Evolutionary conservation across 1,139 yeast genomes (phyloP), one percentile per base, ranked within the genome.

Genomic region (Blastobotrys buckinghamii): DNA sequence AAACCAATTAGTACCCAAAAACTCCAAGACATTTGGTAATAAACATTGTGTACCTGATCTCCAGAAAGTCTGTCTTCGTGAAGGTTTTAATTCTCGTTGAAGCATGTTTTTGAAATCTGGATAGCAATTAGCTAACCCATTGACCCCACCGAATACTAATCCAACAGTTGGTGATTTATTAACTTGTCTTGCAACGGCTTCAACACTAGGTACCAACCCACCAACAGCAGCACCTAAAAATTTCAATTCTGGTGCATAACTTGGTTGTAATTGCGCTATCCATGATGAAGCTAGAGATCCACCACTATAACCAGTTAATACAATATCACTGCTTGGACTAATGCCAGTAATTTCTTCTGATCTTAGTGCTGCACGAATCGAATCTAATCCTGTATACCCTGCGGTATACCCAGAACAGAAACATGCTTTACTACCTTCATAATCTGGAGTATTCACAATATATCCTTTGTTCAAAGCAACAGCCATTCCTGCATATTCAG

Each of bases 241-340:
- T 17, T 38, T 26, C 20, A 50, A 35, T 13, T 64, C 67, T 2
- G 68, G 67, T 10, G 66, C 65, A 42, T 64, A 65, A 15, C 50
- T 24, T 3, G 48, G 48, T 39, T 58, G 61, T 24, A 62, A 49
- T 50, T 61, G 62, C 6, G 62, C 59, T 7, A 67, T 67, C 64
- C 64, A 60, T 27, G 61, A 67, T 9, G 64, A 39, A 4, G 67
- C 65, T n/a, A 56, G 42, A 3, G 64, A 56, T 22, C 64, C 67
- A 2, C 66, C 66, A 17, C 64, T 60, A 54, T 60, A 64, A 8
- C 68, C 68, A 60, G 54, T 53, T 39, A 53, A 37, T 27, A 53
- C 57, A 19, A 49, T 49, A 24, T 42, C 48, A 7, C 56, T 49
- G 17, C 52, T 47, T 10, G 48, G n/a, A 6, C 47, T 38, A 29